Conservation (phyloP, 2,329 filamentous ascomycete genomes). For the Fusarium algeriense region DNA sequence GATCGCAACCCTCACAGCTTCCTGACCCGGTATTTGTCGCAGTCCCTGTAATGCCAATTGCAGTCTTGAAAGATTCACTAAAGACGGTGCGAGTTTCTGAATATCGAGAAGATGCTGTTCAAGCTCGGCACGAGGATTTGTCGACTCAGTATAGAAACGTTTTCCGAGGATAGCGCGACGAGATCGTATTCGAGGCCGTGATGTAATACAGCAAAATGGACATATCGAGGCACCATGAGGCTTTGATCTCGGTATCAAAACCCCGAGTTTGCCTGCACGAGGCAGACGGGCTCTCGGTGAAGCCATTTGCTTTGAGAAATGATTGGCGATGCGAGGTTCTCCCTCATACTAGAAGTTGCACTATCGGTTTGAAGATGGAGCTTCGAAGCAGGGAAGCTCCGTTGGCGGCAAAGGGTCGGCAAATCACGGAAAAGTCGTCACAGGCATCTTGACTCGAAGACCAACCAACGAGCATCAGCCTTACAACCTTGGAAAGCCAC, state of each 20-base stretch:
- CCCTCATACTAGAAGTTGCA: neutral
- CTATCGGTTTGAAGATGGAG: constrained; percentile 29
- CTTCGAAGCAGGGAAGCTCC: constrained; percentile 38
- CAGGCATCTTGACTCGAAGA: constrained; percentile 15
- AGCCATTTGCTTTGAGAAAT: constrained; percentile 47
- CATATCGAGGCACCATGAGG: constrained; percentile 43
- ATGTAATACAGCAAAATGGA: constrained; percentile 49
- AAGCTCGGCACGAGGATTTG: constrained; percentile 64
- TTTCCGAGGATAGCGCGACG: constrained; percentile 43
- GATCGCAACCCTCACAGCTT: constrained; percentile 70
- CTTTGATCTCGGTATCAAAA: constrained; percentile 37
- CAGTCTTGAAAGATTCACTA: constrained; percentile 76
- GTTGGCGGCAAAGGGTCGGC: constrained; percentile 44
- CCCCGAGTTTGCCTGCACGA: constrained; percentile 46
- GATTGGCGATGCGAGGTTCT: constrained; percentile 37
- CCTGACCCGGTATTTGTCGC: constrained; percentile 66
- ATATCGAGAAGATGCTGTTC: constrained; percentile 70
- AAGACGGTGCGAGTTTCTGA: constrained; percentile 69
- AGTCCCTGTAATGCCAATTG: constrained; percentile 78
- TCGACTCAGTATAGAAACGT: constrained; percentile 44
- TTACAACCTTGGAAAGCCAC: constrained; percentile 13
- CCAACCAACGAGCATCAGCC: constrained; percentile 16
- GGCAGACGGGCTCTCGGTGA: constrained; percentile 48
- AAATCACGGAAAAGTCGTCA: constrained; percentile 43
- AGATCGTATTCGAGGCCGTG: constrained; percentile 41